Percentiles rank a stretch among this genome's conserved stretches.
Evolutionary conservation across 768 basidiomycete species (phyloP).

Genomic region (Phlebiopsis gigantea): DNA sequence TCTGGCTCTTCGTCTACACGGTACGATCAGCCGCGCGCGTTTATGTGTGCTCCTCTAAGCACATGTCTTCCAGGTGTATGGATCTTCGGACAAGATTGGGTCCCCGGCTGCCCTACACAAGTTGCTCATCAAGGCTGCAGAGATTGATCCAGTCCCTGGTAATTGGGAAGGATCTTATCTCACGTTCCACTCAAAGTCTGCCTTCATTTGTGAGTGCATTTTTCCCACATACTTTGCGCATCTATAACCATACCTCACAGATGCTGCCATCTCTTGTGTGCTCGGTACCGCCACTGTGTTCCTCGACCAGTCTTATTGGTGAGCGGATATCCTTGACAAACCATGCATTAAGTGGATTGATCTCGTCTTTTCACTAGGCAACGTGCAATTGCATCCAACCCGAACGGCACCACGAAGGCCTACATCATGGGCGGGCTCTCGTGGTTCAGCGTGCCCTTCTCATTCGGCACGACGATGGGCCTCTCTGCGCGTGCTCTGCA

Average conservation of each 20-base stretch:
- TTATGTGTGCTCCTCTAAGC: background rate
- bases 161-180: slow-evolving; percentile 48
- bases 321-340: background rate
- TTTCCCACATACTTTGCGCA: background rate
- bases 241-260: background rate
- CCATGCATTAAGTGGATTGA: background rate
- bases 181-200: slow-evolving; percentile 47
- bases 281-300: slow-evolving; percentile 24
- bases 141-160: slow-evolving; percentile 41
- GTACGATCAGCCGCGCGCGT: slow-evolving; percentile 7
- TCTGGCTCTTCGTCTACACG: slow-evolving; percentile 24
- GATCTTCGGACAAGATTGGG: slow-evolving; percentile 13
- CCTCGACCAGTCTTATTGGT: slow-evolving; percentile 6
- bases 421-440: slow-evolving; percentile 56
- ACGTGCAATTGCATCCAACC: slow-evolving; percentile 43
- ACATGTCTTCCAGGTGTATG: background rate
- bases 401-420: slow-evolving; percentile 45
- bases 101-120: slow-evolving; percentile 33
- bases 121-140: slow-evolving; percentile 40
- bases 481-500: slow-evolving; percentile 29
- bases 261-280: slow-evolving; percentile 9
- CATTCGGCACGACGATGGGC: slow-evolving; percentile 38
- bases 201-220: slow-evolving; percentile 7
- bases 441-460: slow-evolving; percentile 44
- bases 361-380: background rate